Evolutionary conservation across 768 basidiomycete species (phyloP), one percentile per base, ranked within the genome.

Genomic region (Pisolithus sp.): DNA sequence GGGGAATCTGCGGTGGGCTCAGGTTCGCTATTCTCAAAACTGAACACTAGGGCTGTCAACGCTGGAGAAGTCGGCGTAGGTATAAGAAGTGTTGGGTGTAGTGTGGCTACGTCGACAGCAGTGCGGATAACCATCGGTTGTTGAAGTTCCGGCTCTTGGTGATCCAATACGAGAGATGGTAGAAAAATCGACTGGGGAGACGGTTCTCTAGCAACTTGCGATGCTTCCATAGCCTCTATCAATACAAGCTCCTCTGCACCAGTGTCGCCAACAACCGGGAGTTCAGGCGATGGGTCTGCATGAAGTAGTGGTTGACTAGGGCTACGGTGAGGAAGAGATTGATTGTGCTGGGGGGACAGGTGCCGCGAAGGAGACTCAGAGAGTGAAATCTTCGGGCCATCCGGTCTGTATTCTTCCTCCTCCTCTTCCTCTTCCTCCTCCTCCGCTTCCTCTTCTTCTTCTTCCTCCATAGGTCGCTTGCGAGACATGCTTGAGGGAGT

Each of bases 31-130:
- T 62, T 62, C n/a, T 62, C 61, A 42, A 71, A 73, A 49, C 60
- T 62, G 45, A 69, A 71, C 26, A 61, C 57, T 21, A 68, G 64
- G n/a, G 61, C 46, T 8, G 57, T 54, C 28, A 59, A 59, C 1
- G 62, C 61, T n/a, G 71, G 69, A 26, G 69, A 65, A 12, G 72
- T 62, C 13, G 70, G 70, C 4, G 68, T 68, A 13, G 70, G 70
- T 46, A 73, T 71, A 47, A 67, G 62, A 15, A 70, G 59, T 20
- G 65, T 59, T 10, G 62, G 57, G 38, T 62, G 64, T 12, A 58
- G 50, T 36, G 61, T 57, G n/a, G 48, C 31, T 30, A 66, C 59
- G 42, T 71, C 69, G 12, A 66, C 57, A 17, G 64, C 59, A 5
- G 62, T 61, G 46, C 59, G 60, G 20, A 60, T 60, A 31, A 59